These are phyloP conservation scores for Edaphochlamys debaryana DNA, from an alignment of 139 green algal species.

Conservation along the genomic window DNA sequence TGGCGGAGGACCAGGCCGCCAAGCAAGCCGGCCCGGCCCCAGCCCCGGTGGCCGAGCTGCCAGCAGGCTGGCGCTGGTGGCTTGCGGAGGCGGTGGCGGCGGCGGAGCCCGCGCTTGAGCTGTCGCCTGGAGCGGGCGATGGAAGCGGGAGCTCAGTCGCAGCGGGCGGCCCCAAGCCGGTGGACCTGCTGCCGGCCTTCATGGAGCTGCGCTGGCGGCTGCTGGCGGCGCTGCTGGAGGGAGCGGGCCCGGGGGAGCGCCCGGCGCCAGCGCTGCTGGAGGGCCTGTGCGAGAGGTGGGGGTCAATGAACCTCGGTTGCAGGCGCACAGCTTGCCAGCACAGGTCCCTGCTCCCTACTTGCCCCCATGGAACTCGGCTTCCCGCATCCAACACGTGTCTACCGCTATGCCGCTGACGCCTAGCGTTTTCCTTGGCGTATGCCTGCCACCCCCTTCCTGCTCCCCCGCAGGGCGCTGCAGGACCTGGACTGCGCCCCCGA, in stretches of 20 bases:
- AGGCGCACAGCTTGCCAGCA: neutral
- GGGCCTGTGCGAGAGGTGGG: constrained; percentile 19
- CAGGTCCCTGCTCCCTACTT: too few relatives aligned
- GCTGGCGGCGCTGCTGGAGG: neutral
- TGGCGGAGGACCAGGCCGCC: too few relatives aligned
- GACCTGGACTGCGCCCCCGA: constrained; percentile 40
- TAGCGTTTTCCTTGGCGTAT: too few relatives aligned
- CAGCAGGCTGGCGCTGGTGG: too few relatives aligned
- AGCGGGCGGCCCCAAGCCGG: neutral
- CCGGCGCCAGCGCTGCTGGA: neutral
- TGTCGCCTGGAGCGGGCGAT: neutral
- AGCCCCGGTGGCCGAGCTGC: neutral
- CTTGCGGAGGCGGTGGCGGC: neutral
- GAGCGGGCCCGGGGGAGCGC: neutral
- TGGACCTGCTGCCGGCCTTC: constrained; percentile 15
- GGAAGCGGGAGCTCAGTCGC: neutral
- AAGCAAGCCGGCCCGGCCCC: too few relatives aligned
- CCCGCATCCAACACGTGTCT: too few relatives aligned
- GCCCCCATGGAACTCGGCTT: too few relatives aligned
- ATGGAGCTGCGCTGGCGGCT: constrained; percentile 29
- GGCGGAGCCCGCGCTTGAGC: constrained; percentile 2
- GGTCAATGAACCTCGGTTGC: neutral
- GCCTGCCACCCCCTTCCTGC: neutral
- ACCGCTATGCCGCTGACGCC: too few relatives aligned
- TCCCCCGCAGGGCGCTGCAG: constrained; percentile 3